These are phyloP conservation scores for Hypoxylon fuscum DNA, from an alignment of 495 filamentous ascomycete genomes.

Conservation along the genomic window DNA sequence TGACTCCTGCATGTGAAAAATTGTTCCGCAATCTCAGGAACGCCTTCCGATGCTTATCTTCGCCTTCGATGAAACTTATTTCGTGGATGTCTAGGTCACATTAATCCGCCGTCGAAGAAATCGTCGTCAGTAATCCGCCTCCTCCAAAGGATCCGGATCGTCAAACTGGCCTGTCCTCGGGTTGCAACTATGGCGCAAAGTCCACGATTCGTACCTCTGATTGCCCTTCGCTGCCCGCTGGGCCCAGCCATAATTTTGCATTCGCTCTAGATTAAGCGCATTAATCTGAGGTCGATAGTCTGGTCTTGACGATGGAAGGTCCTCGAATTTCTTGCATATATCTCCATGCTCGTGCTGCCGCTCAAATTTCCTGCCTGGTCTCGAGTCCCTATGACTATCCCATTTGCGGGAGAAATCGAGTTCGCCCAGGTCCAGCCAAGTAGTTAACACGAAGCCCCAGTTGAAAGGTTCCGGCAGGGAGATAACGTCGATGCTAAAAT, in stretches of 20 bases:
- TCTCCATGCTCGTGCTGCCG: constrained; percentile 7
- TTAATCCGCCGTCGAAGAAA: not conserved
- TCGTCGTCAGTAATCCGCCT: constrained; percentile 22
- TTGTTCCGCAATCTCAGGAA: not conserved
- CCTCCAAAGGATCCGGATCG: constrained; percentile 36
- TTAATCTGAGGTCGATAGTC: constrained; percentile 19
- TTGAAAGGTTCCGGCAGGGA: constrained; percentile 26
- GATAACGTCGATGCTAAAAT: constrained; percentile 29
- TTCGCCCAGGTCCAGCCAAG: constrained; percentile 33
- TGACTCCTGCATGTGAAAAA: not conserved
- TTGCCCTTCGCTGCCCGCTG: constrained; percentile 1
- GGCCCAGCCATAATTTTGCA: constrained; percentile 29
- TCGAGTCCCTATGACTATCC: constrained; percentile 31
- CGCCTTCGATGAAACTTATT: too few relatives aligned
- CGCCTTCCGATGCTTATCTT: constrained; percentile 24
- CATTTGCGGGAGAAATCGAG: constrained; percentile 31
- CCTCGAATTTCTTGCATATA: constrained; percentile 31
- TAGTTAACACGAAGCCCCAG: constrained; percentile 35
- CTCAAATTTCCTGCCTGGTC: constrained; percentile 8
- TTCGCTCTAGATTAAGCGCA: constrained; percentile 17
- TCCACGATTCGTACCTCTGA: constrained; percentile 18
- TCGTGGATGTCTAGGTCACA: too few relatives aligned
- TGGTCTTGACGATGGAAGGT: constrained; percentile 5
- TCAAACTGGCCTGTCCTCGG: constrained; percentile 27
- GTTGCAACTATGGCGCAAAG: constrained; percentile 20